Conservation (phyloP, 805 yeast genomes). For the Trichomonascus vanleenenianus region DNA sequence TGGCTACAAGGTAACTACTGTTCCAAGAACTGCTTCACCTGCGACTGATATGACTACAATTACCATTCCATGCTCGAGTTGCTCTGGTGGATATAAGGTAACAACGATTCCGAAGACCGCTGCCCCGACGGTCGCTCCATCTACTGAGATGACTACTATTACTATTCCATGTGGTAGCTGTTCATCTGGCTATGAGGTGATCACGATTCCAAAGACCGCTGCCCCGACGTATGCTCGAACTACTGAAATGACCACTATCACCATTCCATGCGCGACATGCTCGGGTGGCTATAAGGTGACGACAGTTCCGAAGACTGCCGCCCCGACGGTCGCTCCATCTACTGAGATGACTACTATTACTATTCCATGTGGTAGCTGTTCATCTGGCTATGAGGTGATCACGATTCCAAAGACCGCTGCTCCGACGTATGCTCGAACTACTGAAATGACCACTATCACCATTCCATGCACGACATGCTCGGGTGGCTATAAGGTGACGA, state of each 20-base stretch:
- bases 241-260: conserved; percentile 3
- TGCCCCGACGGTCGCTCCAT: not conserved
- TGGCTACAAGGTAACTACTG: not conserved
- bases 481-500: not conserved
- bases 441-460: conserved; percentile 4
- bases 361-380: conserved; percentile 5
- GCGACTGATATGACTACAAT: conserved; percentile 5
- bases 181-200: not conserved
- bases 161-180: conserved; percentile 7
- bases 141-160: conserved; percentile 6
- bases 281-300: not conserved
- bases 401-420: not conserved
- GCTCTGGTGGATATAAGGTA: too few relatives aligned
- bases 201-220: not conserved
- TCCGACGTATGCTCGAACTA: not conserved
- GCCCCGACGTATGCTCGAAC: not conserved
- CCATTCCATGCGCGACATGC: conserved; percentile 13
- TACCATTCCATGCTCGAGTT: conserved; percentile 9
- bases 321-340: not conserved
- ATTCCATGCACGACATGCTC: conserved; percentile 13
- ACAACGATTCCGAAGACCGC: not conserved
- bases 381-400: not conserved
- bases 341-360: conserved; percentile 8
- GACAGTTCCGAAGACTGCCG: conserved; percentile 1
- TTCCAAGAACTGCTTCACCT: not conserved